Evolutionary conservation across 805 yeast species (phyloP).

Genomic region (Martiniozyma abietophila): DNA sequence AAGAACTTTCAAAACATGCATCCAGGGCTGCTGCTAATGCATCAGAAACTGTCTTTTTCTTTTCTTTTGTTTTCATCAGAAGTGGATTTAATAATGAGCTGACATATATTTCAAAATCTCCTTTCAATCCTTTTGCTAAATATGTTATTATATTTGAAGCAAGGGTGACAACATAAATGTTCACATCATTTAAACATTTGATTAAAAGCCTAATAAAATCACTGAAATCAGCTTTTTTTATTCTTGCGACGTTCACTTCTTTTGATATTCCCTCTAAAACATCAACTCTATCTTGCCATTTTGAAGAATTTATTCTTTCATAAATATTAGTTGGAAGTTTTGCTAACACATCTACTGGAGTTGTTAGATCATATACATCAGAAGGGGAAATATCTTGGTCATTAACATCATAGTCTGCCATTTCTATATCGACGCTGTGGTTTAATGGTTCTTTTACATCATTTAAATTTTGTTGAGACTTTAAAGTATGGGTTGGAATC

Average conservation of each 20-base stretch:
- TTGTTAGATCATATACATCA: constrained; percentile 65
- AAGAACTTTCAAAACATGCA: constrained; percentile 45
- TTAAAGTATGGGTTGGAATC: constrained; percentile 46
- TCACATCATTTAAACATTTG: constrained; percentile 80
- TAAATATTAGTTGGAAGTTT: constrained; percentile 59
- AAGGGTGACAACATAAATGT: constrained; percentile 72
- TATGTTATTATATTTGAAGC: constrained; percentile 60
- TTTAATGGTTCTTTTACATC: constrained; percentile 23
- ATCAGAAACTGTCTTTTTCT: constrained; percentile 67
- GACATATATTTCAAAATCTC: constrained; percentile 46
- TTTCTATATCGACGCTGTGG: constrained; percentile 37
- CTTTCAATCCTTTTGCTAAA: constrained; percentile 58
- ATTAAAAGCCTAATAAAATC: constrained; percentile 54
- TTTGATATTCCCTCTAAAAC: constrained; percentile 56
- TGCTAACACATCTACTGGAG: constrained; percentile 57
- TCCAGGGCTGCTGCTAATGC: constrained; percentile 61
- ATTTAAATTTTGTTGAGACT: constrained; percentile 29
- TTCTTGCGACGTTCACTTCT: constrained; percentile 44
- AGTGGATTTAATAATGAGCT: constrained; percentile 46
- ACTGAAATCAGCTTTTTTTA: constrained; percentile 51
- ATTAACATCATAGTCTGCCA: constrained; percentile 22
- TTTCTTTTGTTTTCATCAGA: constrained; percentile 81
- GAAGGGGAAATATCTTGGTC: constrained; percentile 14
- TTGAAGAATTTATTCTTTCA: constrained; percentile 44
- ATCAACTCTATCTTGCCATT: constrained; percentile 92